Evolutionary conservation across 176 grass and related monocot genomes (phyloP).

Genomic region (Oryza brachyantha): DNA sequence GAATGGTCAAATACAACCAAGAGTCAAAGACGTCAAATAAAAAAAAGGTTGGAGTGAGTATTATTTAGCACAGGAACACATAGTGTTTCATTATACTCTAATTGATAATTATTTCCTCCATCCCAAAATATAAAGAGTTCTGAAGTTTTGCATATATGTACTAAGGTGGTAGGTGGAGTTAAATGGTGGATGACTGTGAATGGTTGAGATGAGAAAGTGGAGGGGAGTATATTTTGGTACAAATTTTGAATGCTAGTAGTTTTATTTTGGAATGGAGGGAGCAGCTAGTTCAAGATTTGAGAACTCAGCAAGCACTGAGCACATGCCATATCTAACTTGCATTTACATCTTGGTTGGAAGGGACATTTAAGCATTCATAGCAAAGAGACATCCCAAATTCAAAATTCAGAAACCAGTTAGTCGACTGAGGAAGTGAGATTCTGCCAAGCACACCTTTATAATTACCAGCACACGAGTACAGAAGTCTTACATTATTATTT

Average conservation of each 20-base stretch:
- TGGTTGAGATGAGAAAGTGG: too few relatives aligned
- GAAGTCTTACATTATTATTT: conserved; percentile 26
- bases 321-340: not conserved
- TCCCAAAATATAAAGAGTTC: too few relatives aligned
- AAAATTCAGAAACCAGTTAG: not conserved
- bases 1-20: too few relatives aligned
- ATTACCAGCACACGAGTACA: conserved; percentile 28
- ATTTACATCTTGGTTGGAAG: not conserved
- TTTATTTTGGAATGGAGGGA: too few relatives aligned
- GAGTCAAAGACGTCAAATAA: too few relatives aligned
- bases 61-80: too few relatives aligned
- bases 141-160: too few relatives aligned
- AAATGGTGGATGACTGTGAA: too few relatives aligned
- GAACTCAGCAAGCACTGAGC: not conserved
- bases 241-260: too few relatives aligned
- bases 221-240: too few relatives aligned
- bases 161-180: too few relatives aligned
- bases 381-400: not conserved
- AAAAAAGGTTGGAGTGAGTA: too few relatives aligned
- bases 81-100: not conserved
- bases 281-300: not conserved
- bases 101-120: not conserved
- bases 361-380: not conserved
- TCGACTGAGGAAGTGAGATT: not conserved
- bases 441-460: conserved; percentile 25